phyloP scores from a whole-genome alignment of 129 eudicot species.

The Chrysanthemum makinoi region DNA sequence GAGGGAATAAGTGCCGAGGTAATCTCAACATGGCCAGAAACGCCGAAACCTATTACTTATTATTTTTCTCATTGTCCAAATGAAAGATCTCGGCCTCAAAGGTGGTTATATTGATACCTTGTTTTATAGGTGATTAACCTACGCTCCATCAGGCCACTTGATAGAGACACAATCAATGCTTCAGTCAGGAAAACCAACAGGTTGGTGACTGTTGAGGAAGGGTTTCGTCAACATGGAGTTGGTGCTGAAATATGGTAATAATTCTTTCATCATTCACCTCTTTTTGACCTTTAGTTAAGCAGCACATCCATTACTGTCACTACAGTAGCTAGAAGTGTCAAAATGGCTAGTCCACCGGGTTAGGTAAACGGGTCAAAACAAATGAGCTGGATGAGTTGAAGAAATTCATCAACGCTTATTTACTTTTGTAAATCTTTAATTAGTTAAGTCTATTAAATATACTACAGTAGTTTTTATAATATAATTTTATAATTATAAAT shows the following conservation, averaged over 20 bases:
- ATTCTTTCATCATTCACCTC: not conserved
- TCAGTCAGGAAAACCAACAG: conserved; percentile 95
- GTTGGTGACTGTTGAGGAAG: conserved; percentile 90
- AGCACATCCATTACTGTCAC: too few relatives aligned
- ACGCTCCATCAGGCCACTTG: conserved; percentile 90
- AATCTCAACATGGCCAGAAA: conserved; percentile 5
- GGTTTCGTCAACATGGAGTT: conserved; percentile 92
- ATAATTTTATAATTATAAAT: too few relatives aligned
- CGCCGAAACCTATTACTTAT: not conserved
- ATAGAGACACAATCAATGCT: conserved; percentile 76
- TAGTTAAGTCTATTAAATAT: not conserved
- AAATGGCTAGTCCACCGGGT: not conserved
- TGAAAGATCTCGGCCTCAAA: not conserved
- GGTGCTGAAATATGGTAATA: conserved; percentile 95
- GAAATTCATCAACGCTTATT: not conserved
- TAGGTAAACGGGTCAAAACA: not conserved
- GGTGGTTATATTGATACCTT: not conserved
- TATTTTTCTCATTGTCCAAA: not conserved
- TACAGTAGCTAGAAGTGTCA: not conserved
- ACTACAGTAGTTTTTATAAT: too few relatives aligned
- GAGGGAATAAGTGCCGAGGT: conserved; percentile 98
- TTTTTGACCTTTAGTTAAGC: not conserved
- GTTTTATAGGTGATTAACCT: conserved; percentile 74
- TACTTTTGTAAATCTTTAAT: not conserved
- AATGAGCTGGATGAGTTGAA: not conserved